Percentiles rank a stretch among this genome's conserved stretches.
Evolutionary conservation across 2,329 filamentous ascomycete species (phyloP).

Genomic region (Colletotrichum sp.): DNA sequence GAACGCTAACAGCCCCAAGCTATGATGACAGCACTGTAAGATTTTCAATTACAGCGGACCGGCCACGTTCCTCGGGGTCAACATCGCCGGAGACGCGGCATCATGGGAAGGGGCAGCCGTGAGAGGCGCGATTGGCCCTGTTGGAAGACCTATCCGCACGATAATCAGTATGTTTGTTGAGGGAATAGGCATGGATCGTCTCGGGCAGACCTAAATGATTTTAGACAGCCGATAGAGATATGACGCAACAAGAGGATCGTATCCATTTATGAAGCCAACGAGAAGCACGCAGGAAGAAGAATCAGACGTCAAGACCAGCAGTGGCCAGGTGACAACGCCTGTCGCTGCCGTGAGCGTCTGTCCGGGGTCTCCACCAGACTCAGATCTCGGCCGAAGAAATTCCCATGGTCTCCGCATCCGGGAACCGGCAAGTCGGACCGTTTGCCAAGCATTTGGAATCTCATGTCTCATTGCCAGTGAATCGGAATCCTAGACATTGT

Average conservation of each 20-base stretch:
- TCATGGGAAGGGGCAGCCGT: no score
- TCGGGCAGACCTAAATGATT: fast-evolving
- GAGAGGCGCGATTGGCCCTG: background rate
- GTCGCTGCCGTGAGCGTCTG: background rate
- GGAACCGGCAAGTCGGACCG: background rate
- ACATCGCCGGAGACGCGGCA: no score
- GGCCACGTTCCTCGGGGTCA: no score
- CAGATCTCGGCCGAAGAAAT: background rate
- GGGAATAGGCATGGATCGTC: background rate
- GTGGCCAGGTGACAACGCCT: background rate
- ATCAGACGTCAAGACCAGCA: background rate
- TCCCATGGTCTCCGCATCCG: background rate
- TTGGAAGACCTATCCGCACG: background rate
- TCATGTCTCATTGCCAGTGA: background rate
- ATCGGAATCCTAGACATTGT: background rate
- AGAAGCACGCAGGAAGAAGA: background rate
- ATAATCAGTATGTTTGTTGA: background rate
- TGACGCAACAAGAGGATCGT: background rate
- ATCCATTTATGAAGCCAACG: background rate
- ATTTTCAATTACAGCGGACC: no score
- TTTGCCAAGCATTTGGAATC: background rate
- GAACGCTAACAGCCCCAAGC: no score
- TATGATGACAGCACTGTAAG: no score
- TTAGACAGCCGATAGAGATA: background rate
- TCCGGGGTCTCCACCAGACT: background rate